Percentiles rank a stretch among this genome's conserved stretches.
These are phyloP conservation scores for Ganoderma multipileum DNA, from an alignment of 1,284 basidiomycete genomes.

Conservation along the genomic window DNA sequence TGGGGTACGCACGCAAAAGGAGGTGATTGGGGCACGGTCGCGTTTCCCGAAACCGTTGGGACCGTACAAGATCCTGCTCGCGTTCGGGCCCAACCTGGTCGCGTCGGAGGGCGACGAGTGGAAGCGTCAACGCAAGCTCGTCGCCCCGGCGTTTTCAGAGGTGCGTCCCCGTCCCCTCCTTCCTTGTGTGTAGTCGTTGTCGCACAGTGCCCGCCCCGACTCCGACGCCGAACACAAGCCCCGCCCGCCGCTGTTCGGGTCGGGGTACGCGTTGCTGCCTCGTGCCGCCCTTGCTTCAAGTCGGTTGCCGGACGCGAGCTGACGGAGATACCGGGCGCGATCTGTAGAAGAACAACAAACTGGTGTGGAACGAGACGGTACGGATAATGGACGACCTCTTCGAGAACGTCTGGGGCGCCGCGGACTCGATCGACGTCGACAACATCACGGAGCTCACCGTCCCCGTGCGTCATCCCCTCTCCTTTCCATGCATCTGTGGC, in stretches of 20 bases:
- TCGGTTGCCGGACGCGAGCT: neutral
- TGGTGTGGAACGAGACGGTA: slow-evolving; percentile 64
- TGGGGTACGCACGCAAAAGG: slow-evolving; percentile 17
- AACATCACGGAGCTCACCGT: slow-evolving; percentile 50
- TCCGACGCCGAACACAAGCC: neutral
- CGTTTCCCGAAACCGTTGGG: slow-evolving; percentile 46
- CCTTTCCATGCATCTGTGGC: neutral
- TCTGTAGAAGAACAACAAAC: slow-evolving; percentile 51
- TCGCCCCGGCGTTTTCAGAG: slow-evolving; percentile 50
- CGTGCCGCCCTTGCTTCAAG: neutral
- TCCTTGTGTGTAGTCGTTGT: too few species aligned
- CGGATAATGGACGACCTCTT: slow-evolving; percentile 46
- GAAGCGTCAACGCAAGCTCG: slow-evolving; percentile 62
- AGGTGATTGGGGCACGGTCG: slow-evolving; percentile 32
- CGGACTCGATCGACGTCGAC: slow-evolving; percentile 39
- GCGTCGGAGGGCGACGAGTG: slow-evolving; percentile 64
- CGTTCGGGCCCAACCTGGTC: slow-evolving; percentile 61
- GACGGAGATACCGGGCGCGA: slow-evolving; percentile 5
- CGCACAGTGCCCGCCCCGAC: neutral
- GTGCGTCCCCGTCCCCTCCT: slow-evolving; percentile 31
- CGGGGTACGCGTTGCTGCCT: neutral
- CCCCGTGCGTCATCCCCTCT: slow-evolving; percentile 46
- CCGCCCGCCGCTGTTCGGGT: neutral
- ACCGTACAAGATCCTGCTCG: slow-evolving; percentile 42
- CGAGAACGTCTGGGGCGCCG: slow-evolving; percentile 44